Percentiles rank a stretch among this genome's conserved stretches.
Evolutionary conservation across 768 basidiomycete species (phyloP).

Genomic region (Pisolithus albus): DNA sequence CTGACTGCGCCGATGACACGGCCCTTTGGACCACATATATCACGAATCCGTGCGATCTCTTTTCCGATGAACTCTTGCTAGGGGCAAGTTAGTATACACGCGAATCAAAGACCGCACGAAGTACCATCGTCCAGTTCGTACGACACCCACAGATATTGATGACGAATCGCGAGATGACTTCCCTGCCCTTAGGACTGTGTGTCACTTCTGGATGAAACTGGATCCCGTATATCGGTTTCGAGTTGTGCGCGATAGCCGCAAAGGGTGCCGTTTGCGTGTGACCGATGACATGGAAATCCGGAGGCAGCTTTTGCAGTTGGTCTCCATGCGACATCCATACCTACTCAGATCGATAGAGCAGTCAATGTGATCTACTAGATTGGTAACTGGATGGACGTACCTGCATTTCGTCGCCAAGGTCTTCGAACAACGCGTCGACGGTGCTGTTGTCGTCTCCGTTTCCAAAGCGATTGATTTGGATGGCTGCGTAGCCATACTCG

Average conservation of each 20-base stretch:
- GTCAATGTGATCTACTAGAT: not conserved
- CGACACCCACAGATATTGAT: conserved; percentile 76
- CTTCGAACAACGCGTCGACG: conserved; percentile 76
- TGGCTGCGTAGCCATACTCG: conserved; percentile 89
- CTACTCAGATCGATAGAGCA: conserved; percentile 34
- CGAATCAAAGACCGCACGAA: conserved; percentile 3
- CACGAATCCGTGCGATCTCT: conserved; percentile 87
- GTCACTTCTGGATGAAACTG: conserved; percentile 99
- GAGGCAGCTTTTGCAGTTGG: conserved; percentile 75
- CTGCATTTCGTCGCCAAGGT: conserved; percentile 84
- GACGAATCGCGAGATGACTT: conserved; percentile 82
- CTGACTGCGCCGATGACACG: conserved; percentile 97
- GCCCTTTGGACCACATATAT: conserved; percentile 90
- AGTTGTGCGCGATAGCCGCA: conserved; percentile 87
- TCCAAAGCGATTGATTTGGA: conserved; percentile 64
- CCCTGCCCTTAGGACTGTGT: conserved; percentile 83
- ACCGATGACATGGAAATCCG: conserved; percentile 83
- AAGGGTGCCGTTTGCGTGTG: conserved; percentile 82
- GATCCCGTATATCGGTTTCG: conserved; percentile 88
- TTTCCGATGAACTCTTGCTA: conserved; percentile 98
- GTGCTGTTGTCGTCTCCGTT: conserved; percentile 34
- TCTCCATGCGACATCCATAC: conserved; percentile 99
- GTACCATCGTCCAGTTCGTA: conserved; percentile 90
- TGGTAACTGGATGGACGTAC: conserved; percentile 33
- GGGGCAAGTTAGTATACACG: not conserved